These are phyloP conservation scores for Neurospora discreta DNA, from an alignment of 495 filamentous ascomycete species.

Conservation along the genomic window DNA sequence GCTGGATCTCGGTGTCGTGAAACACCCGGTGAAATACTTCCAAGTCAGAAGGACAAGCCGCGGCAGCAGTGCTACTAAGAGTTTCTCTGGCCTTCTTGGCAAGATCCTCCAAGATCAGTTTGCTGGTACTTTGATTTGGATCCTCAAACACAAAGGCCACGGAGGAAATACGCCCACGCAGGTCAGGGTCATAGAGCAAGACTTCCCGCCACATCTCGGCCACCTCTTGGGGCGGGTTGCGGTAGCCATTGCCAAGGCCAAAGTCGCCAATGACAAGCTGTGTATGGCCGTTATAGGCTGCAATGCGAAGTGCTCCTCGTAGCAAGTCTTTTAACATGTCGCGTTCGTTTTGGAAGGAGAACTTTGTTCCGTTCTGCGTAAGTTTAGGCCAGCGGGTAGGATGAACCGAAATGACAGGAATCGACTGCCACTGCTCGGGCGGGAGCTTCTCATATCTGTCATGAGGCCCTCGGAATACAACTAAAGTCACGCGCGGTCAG, in stretches of 20 bases:
- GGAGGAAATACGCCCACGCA: constrained; percentile 54
- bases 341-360: constrained; percentile 56
- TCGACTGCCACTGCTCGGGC: constrained; percentile 32
- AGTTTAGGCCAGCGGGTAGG: constrained; percentile 61
- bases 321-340: constrained; percentile 63
- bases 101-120: constrained; percentile 36
- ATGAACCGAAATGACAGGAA: constrained; percentile 62
- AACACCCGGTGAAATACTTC: constrained; percentile 35
- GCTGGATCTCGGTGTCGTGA: constrained; percentile 26
- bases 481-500: constrained; percentile 6
- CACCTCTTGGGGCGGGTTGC: constrained; percentile 57
- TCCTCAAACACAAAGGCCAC: constrained; percentile 62
- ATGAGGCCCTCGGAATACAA: constrained; percentile 38
- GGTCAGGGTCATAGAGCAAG: constrained; percentile 52
- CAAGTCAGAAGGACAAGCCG: constrained; percentile 26
- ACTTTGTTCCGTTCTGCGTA: constrained; percentile 50
- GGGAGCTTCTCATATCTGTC: constrained; percentile 35
- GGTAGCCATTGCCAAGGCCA: constrained; percentile 56
- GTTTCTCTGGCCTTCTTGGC: constrained; percentile 32
- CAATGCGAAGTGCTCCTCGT: constrained; percentile 55
- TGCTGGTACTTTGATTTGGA: constrained; percentile 29
- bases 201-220: constrained; percentile 59
- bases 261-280: constrained; percentile 60
- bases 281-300: constrained; percentile 44
- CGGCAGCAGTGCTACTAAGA: constrained; percentile 8